A percentile compares a stretch with the other conserved stretches of the same genome.
Evolutionary conservation across 1,139 yeast species (phyloP).

Genomic region (Debaryomyces psychrophilus): DNA sequence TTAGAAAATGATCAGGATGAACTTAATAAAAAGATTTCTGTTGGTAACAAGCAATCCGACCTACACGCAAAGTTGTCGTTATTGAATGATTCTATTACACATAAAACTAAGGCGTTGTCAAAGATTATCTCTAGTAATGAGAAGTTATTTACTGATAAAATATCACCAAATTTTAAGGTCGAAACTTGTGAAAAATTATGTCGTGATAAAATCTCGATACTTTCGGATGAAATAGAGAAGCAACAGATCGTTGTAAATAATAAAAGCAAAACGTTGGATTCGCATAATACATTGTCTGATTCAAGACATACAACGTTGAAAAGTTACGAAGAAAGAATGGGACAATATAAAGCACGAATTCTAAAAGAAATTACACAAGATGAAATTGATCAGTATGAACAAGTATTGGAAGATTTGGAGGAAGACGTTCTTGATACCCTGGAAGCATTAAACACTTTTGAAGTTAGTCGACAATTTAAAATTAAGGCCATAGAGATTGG

Average conservation of each 20-base stretch:
- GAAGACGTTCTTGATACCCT: constrained; percentile 59
- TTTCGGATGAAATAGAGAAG: constrained; percentile 15
- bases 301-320: constrained; percentile 17
- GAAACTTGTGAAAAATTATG: constrained; percentile 26
- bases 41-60: constrained; percentile 62
- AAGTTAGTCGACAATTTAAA: constrained; percentile 68
- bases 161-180: constrained; percentile 26
- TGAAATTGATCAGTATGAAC: constrained; percentile 53
- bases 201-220: constrained; percentile 16
- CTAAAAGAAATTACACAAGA: constrained; percentile 41
- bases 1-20: constrained; percentile 60
- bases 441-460: constrained; percentile 64
- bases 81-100: constrained; percentile 38
- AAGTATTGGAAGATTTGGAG: constrained; percentile 57
- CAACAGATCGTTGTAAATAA: constrained; percentile 15
- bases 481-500: constrained; percentile 66
- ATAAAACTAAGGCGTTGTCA: constrained; percentile 27
- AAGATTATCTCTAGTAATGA: constrained; percentile 14
- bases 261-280: constrained; percentile 12
- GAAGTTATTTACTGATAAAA: constrained; percentile 17
- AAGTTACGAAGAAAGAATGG: constrained; percentile 21
- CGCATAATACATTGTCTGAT: constrained; percentile 18
- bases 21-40: constrained; percentile 51
- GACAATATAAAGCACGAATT: constrained; percentile 24
- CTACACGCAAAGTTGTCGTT: constrained; percentile 53